These are phyloP conservation scores for Candida gigantensis DNA, from an alignment of 1,139 yeast species.

Conservation along the genomic window DNA sequence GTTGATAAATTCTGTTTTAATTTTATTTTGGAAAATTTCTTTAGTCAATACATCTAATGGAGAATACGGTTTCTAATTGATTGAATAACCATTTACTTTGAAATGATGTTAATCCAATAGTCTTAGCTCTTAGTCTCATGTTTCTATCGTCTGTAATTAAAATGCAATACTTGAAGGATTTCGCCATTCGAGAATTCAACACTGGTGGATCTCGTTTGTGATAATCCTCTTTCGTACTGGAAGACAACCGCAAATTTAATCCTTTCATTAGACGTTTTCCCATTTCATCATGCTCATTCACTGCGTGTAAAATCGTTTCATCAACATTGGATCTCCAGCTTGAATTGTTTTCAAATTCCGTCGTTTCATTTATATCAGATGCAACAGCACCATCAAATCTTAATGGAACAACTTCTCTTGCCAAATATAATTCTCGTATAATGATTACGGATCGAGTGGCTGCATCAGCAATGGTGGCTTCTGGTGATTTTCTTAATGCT, in stretches of 20 bases:
- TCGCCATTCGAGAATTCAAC: slow-evolving; percentile 38
- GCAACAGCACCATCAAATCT: slow-evolving; percentile 61
- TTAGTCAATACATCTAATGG: slow-evolving; percentile 45
- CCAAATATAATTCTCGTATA: slow-evolving; percentile 63
- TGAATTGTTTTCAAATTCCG: slow-evolving; percentile 64
- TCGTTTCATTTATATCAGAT: slow-evolving; percentile 53
- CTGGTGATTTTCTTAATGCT: slow-evolving; percentile 71
- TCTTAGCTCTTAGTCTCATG: slow-evolving; percentile 66
- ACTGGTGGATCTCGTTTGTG: slow-evolving; percentile 15
- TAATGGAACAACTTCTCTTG: slow-evolving; percentile 51
- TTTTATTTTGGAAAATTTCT: background rate
- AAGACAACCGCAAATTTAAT: slow-evolving; percentile 25
- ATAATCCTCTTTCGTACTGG: slow-evolving; percentile 5
- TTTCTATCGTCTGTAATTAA: slow-evolving; percentile 73
- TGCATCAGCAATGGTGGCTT: slow-evolving; percentile 75
- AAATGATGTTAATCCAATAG: slow-evolving; percentile 57
- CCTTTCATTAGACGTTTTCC: slow-evolving; percentile 43
- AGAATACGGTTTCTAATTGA: slow-evolving; percentile 46
- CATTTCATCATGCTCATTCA: slow-evolving; percentile 48
- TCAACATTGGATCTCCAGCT: slow-evolving; percentile 63
- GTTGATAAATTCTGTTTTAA: background rate
- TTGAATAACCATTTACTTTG: slow-evolving; percentile 64
- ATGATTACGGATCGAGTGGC: slow-evolving; percentile 80
- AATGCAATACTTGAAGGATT: slow-evolving; percentile 54
- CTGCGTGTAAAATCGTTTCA: slow-evolving; percentile 58